Evolutionary conservation across 192 early-diverging fungal genomes (phyloP).

Genomic region (Linnemannia schmuckeri): DNA sequence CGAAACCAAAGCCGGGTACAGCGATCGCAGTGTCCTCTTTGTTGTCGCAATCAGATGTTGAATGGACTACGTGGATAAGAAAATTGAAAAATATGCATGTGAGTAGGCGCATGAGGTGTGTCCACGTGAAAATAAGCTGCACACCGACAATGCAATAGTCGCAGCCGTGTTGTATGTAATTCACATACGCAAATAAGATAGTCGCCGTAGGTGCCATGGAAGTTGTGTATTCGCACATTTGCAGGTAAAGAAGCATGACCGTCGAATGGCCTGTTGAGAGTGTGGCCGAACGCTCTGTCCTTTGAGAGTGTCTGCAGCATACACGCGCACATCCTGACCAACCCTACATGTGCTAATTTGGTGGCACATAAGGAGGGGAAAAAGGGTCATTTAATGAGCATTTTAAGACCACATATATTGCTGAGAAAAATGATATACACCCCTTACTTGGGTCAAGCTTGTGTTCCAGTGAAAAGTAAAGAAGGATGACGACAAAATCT

Average conservation of each 20-base stretch:
- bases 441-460: slow-evolving; percentile 68
- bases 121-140: too few species aligned
- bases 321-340: slow-evolving; percentile 81
- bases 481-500: slow-evolving; percentile 69
- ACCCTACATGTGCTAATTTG: slow-evolving; percentile 72
- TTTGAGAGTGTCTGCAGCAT: slow-evolving; percentile 81
- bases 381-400: neutral
- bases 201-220: slow-evolving; percentile 80
- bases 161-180: too few species aligned
- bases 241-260: slow-evolving; percentile 69
- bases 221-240: slow-evolving; percentile 70
- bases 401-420: too few species aligned
- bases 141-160: too few species aligned
- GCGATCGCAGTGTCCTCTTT: slow-evolving; percentile 68
- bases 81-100: neutral
- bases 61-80: slow-evolving; percentile 67
- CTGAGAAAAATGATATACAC: neutral
- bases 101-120: neutral
- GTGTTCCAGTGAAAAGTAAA: slow-evolving; percentile 75
- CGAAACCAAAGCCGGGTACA: slow-evolving; percentile 84
- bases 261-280: slow-evolving; percentile 75
- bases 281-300: slow-evolving; percentile 72
- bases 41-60: slow-evolving; percentile 83
- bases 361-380: neutral
- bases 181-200: slow-evolving; percentile 80